These are phyloP conservation scores for Colletotrichum zoysiae DNA, from an alignment of 2,329 filamentous ascomycete genomes.

Conservation along the genomic window DNA sequence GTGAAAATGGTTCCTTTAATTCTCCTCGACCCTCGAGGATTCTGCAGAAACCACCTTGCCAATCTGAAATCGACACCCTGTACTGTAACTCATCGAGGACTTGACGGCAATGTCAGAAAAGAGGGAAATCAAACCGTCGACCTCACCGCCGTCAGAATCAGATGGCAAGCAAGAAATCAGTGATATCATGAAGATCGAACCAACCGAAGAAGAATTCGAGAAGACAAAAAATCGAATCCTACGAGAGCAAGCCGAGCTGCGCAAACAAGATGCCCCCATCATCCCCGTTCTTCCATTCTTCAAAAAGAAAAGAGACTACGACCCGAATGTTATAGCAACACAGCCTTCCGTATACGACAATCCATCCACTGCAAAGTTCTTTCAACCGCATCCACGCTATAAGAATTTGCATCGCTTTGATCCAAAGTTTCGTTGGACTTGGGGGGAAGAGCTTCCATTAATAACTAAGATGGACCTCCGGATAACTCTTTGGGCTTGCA, in stretches of 20 bases:
- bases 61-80: neutral
- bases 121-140: neutral
- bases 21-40: neutral
- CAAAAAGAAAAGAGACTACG: conserved; percentile 40
- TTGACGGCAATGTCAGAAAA: conserved; percentile 17
- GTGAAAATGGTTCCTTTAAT: neutral
- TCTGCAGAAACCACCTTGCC: no score
- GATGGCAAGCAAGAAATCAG: conserved; percentile 3
- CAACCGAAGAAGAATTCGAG: conserved; percentile 36
- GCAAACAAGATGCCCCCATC: conserved; percentile 44
- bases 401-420: conserved; percentile 53
- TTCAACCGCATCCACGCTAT: conserved; percentile 47
- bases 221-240: conserved; percentile 28
- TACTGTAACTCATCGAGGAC: neutral
- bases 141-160: conserved; percentile 6
- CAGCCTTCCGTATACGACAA: conserved; percentile 61
- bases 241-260: conserved; percentile 41
- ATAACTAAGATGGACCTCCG: conserved; percentile 49
- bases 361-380: conserved; percentile 55
- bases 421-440: conserved; percentile 50
- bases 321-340: conserved; percentile 49
- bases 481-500: conserved; percentile 43
- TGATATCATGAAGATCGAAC: conserved; percentile 1
- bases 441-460: conserved; percentile 49
- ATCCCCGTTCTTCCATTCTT: conserved; percentile 46